Evolutionary conservation across 2,329 filamentous ascomycete genomes (phyloP).

Genomic region (Penicillium polonicum): DNA sequence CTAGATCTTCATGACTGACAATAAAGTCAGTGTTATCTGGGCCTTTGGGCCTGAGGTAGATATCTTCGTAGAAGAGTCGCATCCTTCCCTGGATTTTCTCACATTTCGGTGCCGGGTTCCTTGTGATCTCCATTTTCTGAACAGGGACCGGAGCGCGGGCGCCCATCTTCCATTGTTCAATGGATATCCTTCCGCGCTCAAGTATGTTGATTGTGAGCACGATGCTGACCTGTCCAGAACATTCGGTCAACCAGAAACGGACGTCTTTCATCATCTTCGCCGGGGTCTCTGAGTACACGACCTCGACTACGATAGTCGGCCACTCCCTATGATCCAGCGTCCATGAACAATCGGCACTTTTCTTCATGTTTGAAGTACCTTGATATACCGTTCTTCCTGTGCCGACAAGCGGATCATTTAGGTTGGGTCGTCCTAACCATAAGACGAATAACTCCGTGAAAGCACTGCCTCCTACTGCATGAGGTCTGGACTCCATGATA

Average conservation of each 20-base stretch:
- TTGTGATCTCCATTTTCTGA: not conserved
- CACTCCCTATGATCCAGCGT: not conserved
- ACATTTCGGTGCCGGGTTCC: not conserved
- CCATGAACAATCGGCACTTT: not conserved
- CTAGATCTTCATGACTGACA: not conserved
- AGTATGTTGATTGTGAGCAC: not conserved
- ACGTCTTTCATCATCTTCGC: too few relatives aligned
- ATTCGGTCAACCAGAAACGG: not conserved
- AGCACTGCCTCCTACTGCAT: too few relatives aligned
- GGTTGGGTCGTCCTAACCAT: too few relatives aligned
- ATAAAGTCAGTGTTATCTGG: not conserved
- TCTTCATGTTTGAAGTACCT: not conserved
- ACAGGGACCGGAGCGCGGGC: not conserved
- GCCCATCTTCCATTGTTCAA: not conserved
- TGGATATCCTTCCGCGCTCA: not conserved
- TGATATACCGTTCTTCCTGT: too few relatives aligned
- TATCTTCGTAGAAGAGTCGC: not conserved
- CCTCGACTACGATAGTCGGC: not conserved
- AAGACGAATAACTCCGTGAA: rapidly evolving
- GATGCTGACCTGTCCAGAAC: not conserved
- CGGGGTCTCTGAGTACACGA: not conserved
- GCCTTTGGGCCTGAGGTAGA: not conserved
- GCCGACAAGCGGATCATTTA: too few relatives aligned
- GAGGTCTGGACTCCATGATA: too few relatives aligned
- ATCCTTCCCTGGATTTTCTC: not conserved